These are phyloP conservation scores for Trypanosoma vivax DNA, from an alignment of 208 protist species.

Conservation along the genomic window DNA sequence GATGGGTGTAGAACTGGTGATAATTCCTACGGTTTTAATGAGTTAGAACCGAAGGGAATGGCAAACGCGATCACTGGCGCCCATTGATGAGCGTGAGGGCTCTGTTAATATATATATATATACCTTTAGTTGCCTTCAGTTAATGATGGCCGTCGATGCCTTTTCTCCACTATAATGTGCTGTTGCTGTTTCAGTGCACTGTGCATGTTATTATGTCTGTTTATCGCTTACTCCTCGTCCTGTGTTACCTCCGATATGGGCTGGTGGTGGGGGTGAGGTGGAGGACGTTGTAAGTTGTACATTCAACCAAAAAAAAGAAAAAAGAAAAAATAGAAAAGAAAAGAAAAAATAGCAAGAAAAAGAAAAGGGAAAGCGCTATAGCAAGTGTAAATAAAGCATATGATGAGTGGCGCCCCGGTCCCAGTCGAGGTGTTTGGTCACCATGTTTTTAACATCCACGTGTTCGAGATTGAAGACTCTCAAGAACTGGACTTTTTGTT, in stretches of 20 bases:
- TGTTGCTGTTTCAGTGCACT: neutral
- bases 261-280: too few relatives aligned
- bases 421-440: too few relatives aligned
- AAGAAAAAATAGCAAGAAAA: neutral
- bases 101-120: neutral
- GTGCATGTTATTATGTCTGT: neutral
- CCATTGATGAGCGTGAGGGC: neutral
- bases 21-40: neutral
- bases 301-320: neutral
- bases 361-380: neutral
- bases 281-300: too few relatives aligned
- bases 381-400: too few relatives aligned
- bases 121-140: neutral
- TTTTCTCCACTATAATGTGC: neutral
- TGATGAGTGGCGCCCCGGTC: too few relatives aligned
- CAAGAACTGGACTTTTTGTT: slow-evolving; percentile 48
- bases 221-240: too few relatives aligned
- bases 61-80: neutral
- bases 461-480: slow-evolving; percentile 16
- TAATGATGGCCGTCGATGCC: neutral
- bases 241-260: too few relatives aligned
- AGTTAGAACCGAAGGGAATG: neutral
- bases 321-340: neutral
- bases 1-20: too few relatives aligned
- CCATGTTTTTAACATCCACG: too few relatives aligned